phyloP scores from a whole-genome alignment of 768 basidiomycete species.

The Naganishia vaughanmartiniae region DNA sequence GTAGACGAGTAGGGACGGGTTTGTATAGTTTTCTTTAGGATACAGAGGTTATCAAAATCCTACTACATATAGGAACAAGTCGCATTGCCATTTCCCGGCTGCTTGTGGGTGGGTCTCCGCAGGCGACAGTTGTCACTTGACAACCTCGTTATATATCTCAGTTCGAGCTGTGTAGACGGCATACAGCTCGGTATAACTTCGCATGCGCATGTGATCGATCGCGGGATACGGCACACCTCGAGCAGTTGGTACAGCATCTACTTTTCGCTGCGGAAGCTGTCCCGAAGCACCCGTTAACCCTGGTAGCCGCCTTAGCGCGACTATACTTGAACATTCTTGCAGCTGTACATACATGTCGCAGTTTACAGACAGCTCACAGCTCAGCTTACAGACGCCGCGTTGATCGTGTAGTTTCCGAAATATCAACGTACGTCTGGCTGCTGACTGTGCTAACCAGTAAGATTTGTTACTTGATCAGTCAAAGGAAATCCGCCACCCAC shows the following conservation, averaged over 20 bases:
- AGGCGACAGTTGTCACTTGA: too few relatives aligned
- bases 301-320: too few relatives aligned
- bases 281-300: neutral
- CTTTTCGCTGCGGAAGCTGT: conserved; percentile 1
- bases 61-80: neutral
- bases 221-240: too few relatives aligned
- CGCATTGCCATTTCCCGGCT: too few relatives aligned
- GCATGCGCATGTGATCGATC: too few relatives aligned
- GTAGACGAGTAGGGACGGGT: neutral
- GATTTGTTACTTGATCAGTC: too few relatives aligned
- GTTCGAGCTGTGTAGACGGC: too few relatives aligned
- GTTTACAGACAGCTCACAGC: too few relatives aligned
- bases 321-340: neutral
- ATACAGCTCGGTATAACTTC: neutral
- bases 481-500: neutral
- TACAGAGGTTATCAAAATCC: neutral
- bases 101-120: too few relatives aligned
- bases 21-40: neutral
- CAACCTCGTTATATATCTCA: too few relatives aligned
- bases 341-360: neutral
- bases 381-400: neutral
- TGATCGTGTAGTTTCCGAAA: neutral
- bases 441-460: too few relatives aligned
- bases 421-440: too few relatives aligned
- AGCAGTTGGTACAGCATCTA: neutral